These are phyloP conservation scores for Aspergillus baeticus DNA, from an alignment of 495 filamentous ascomycete genomes.

Conservation along the genomic window DNA sequence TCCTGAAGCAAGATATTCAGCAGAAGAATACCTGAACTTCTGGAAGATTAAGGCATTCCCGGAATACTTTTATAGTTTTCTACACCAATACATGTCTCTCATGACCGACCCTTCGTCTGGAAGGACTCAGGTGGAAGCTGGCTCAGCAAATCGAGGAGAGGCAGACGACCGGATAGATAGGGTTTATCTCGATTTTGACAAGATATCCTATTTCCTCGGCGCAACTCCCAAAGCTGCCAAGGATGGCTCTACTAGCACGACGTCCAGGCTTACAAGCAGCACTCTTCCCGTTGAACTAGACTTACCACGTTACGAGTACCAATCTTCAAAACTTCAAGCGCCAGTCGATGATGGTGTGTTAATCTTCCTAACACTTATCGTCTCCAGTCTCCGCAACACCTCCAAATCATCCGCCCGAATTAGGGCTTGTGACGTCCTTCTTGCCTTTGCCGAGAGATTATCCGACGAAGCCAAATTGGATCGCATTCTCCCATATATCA, in stretches of 20 bases:
- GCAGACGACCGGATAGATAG: constrained; percentile 92
- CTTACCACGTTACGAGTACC: constrained; percentile 79
- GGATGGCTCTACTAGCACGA: constrained; percentile 22
- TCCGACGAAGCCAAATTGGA: constrained; percentile 98
- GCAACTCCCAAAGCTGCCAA: constrained; percentile 18
- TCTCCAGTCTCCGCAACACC: constrained; percentile 84
- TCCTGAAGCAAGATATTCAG: constrained; percentile 86
- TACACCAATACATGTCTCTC: constrained; percentile 95
- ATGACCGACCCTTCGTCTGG: constrained; percentile 93
- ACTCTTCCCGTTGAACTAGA: constrained; percentile 80
- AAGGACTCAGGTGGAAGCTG: constrained; percentile 59
- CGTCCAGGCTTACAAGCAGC: constrained; percentile 32
- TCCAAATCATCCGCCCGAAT: constrained; percentile 82
- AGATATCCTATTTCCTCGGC: constrained; percentile 90
- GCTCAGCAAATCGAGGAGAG: constrained; percentile 68
- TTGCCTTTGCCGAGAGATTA: constrained; percentile 87
- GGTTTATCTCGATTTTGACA: constrained; percentile 93
- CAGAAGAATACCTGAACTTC: constrained; percentile 91
- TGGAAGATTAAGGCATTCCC: constrained; percentile 92
- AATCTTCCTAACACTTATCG: constrained; percentile 85
- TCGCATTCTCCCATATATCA: constrained; percentile 85
- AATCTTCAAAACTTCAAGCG: constrained; percentile 34
- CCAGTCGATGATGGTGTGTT: constrained; percentile 81
- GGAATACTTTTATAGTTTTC: constrained; percentile 92
- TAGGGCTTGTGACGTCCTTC: constrained; percentile 86